These are phyloP conservation scores for Aspergillus niger DNA, from an alignment of 2,329 filamentous ascomycete genomes.

Conservation along the genomic window DNA sequence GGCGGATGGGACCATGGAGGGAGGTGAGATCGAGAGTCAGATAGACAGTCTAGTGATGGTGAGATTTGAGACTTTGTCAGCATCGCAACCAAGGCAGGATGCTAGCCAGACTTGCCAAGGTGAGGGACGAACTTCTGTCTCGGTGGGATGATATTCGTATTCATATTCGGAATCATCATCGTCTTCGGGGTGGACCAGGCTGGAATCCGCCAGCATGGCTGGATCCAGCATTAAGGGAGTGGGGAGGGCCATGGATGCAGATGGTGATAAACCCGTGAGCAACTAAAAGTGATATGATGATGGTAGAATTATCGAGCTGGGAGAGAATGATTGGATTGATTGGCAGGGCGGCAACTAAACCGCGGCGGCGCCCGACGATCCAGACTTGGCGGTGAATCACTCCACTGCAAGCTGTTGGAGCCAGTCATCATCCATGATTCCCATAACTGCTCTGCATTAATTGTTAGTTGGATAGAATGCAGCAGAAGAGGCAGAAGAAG, in stretches of 20 bases:
- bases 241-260: conserved; percentile 9
- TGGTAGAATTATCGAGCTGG: not conserved
- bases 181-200: conserved; percentile 33
- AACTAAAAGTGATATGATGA: not conserved
- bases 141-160: conserved; percentile 59
- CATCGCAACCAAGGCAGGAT: not conserved
- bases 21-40: conserved; percentile 61
- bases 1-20: conserved; percentile 41
- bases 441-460: too few relatives aligned
- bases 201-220: conserved; percentile 24
- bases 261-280: too few relatives aligned
- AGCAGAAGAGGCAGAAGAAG: not conserved
- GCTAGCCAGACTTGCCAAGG: not conserved
- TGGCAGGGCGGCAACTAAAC: not conserved
- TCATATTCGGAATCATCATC: conserved; percentile 58
- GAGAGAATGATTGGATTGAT: not conserved
- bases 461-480: too few relatives aligned
- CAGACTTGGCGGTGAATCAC: conserved; percentile 1
- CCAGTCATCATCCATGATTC: not conserved
- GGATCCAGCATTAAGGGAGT: conserved; percentile 24
- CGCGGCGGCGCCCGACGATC: not conserved
- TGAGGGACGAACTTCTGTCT: conserved; percentile 49
- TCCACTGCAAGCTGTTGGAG: not conserved
- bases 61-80: not conserved
- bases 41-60: conserved; percentile 54